phyloP scores from a whole-genome alignment of 2,329 filamentous ascomycete genomes.

The Epichloe bromicola region DNA sequence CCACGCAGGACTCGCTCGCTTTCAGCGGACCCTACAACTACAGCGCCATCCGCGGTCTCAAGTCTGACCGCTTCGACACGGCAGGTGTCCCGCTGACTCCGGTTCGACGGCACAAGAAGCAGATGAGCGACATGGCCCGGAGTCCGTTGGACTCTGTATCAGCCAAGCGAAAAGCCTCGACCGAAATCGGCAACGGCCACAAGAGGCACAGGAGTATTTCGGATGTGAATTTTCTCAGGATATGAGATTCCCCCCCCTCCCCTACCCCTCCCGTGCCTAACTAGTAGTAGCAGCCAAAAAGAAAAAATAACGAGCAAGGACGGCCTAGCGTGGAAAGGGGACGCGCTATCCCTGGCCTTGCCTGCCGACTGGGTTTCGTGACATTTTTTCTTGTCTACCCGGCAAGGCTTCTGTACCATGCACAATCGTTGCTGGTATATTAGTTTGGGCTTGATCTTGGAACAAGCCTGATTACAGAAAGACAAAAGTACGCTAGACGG shows the following conservation, averaged over 20 bases:
- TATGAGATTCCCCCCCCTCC: slow-evolving; percentile 19
- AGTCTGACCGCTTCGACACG: slow-evolving; percentile 51
- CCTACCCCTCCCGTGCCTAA: too few species aligned
- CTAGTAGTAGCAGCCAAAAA: too few species aligned
- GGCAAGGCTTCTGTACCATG: too few species aligned
- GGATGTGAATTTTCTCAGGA: slow-evolving; percentile 36
- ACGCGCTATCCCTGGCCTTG: slow-evolving; percentile 31
- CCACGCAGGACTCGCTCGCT: slow-evolving; percentile 48
- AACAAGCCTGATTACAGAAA: too few species aligned
- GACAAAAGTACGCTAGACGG: too few species aligned
- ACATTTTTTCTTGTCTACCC: too few species aligned
- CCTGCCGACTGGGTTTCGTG: neutral
- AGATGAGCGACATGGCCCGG: slow-evolving; percentile 29
- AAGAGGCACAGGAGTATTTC: slow-evolving; percentile 48
- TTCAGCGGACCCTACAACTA: slow-evolving; percentile 48
- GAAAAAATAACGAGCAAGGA: slow-evolving; percentile 28
- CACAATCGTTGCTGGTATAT: too few species aligned
- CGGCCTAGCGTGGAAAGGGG: slow-evolving; percentile 24
- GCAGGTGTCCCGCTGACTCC: slow-evolving; percentile 58
- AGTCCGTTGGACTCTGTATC: slow-evolving; percentile 36
- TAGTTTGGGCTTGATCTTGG: too few species aligned
- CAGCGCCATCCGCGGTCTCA: slow-evolving; percentile 49
- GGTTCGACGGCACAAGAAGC: slow-evolving; percentile 43
- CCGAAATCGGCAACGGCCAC: slow-evolving; percentile 29
- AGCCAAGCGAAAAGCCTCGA: slow-evolving; percentile 43